These are phyloP conservation scores for Dryas drummondii DNA, from an alignment of 306 rosid genomes.

Conservation along the genomic window DNA sequence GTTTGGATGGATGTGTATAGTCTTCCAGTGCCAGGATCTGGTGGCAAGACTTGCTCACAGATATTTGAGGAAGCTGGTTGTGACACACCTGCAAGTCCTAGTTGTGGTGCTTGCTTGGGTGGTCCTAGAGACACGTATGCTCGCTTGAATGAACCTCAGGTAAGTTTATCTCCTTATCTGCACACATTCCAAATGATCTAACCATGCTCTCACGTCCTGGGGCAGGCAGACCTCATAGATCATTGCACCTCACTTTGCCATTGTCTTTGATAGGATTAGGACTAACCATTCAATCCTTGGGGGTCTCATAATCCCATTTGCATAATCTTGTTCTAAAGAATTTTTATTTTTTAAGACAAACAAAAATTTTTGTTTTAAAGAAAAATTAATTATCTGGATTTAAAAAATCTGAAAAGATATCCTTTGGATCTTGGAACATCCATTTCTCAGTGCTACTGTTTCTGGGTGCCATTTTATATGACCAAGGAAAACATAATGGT, in stretches of 20 bases:
- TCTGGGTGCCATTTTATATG: neutral
- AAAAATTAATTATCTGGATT: neutral
- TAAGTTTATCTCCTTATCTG: conserved; percentile 33
- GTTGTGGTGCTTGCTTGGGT: conserved; percentile 96
- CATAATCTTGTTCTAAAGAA: neutral
- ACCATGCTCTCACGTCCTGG: neutral
- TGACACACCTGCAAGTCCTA: conserved; percentile 96
- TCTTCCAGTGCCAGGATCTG: conserved; percentile 82
- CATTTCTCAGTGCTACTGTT: neutral
- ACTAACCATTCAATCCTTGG: neutral
- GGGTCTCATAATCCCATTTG: neutral
- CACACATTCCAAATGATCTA: neutral
- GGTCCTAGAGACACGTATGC: conserved; percentile 95
- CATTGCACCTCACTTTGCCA: neutral
- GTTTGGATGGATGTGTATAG: conserved; percentile 92
- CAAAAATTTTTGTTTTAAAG: neutral
- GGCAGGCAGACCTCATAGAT: neutral
- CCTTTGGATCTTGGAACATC: neutral
- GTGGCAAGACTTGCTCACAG: conserved; percentile 97
- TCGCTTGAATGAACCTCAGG: conserved; percentile 84
- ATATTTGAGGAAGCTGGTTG: conserved; percentile 99
- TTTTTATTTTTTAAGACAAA: no score
- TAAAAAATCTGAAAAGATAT: neutral
- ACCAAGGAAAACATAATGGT: neutral
- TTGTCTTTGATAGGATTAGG: neutral